phyloP scores from a whole-genome alignment of 169 alveolate genomes.

The Pseudocohnilembus persalinus region DNA sequence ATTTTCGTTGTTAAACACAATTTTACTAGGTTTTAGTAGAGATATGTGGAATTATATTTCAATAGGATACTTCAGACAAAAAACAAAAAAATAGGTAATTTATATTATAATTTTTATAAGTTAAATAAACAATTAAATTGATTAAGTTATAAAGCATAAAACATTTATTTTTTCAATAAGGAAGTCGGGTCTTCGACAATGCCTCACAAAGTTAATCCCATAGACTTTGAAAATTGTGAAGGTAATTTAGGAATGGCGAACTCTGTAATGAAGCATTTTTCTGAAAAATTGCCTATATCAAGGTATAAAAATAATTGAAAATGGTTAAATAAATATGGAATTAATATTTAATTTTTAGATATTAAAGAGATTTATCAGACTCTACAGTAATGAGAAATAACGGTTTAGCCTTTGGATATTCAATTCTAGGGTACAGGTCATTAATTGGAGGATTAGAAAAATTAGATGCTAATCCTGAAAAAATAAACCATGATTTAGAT shows the following conservation, averaged over 20 bases:
- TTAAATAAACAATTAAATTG: conserved; percentile 23
- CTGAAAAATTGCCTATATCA: conserved; percentile 90
- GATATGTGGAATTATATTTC: conserved; percentile 95
- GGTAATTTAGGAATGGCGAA: conserved; percentile 95
- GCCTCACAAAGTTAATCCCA: conserved; percentile 98
- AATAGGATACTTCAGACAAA: conserved; percentile 66
- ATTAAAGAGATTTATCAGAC: conserved; percentile 95
- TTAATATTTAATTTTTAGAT: conserved; percentile 5
- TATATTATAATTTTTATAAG: not conserved
- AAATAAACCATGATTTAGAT: conserved; percentile 77
- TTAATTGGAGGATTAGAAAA: conserved; percentile 83
- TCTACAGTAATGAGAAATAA: conserved; percentile 94
- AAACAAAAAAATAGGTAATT: conserved; percentile 29
- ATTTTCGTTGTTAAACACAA: conserved; percentile 84
- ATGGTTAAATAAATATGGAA: too few relatives aligned
- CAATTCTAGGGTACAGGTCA: conserved; percentile 84
- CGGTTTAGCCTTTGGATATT: conserved; percentile 89
- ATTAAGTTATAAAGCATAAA: conserved; percentile 48
- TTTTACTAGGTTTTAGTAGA: conserved; percentile 87
- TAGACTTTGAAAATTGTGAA: conserved; percentile 96
- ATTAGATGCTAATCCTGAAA: conserved; percentile 71
- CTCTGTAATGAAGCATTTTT: conserved; percentile 75
- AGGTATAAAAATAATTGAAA: conserved; percentile 45
- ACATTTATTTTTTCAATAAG: too few relatives aligned
- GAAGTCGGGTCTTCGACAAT: conserved; percentile 97